Evolutionary conservation across 163 green algal species (phyloP), one percentile per base, ranked within the genome.

Genomic region (Chloroidium sp.): DNA sequence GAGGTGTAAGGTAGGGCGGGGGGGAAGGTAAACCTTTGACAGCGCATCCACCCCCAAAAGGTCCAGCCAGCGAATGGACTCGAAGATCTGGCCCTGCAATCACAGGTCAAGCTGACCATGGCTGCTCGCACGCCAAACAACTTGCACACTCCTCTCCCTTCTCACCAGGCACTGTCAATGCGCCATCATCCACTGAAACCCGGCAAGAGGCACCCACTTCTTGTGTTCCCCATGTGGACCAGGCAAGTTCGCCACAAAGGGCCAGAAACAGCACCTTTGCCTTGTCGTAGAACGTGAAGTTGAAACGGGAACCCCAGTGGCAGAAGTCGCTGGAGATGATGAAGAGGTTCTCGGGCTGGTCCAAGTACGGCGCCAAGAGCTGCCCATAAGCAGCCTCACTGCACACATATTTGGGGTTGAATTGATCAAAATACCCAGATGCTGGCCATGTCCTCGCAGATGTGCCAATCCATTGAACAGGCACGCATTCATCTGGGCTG

Each of bases 241-340:
- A 36, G 36, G 36, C 36, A 36, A 36, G 36, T 36, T 36, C 36
- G 78, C 36, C 36, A 36, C 36, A 36, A 36, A 36, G 36, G 36
- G 13, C 2, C 59, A 74, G n/a, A 74, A 76, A 36, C 61, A 12
- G 10, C 69, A 90, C 88, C 83, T 92, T 74, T 0, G 87, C 77
- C 8, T 82, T 81, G 67, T 97, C 88, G 69, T 92, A 87, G 75
- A 86, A 91, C 0, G 90, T 96, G 89, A 94, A 98, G 75, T 80
- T 87, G 86, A 98, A 98, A 61, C 95, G 86, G 0, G 68, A 80
- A 59, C 95, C 95, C 95, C 95, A 99, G 86, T 99, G 95, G 85
- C 95, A 99, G 81, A 99, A 99, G 87, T 99, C 95, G 76, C 87
- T 93, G 59, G 90, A 96, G 64, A 98, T 86, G 58, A 97, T 88